phyloP scores from a whole-genome alignment of 306 rosid genomes.

The Malus domestica region ASM211411v1 NC_041802.1:30891001-30891500 shows the following conservation, averaged over 20 bases:
- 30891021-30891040: no score
- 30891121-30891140: neutral
- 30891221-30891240: neutral
- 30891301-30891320: slow-evolving; percentile 8
- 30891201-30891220: neutral
- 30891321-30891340: slow-evolving; percentile 51
- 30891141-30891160: neutral
- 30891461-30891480: slow-evolving; percentile 56
- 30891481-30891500: slow-evolving; percentile 82
- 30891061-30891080: neutral
- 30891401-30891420: slow-evolving; percentile 21
- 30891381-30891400: neutral
- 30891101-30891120: slow-evolving; percentile 10
- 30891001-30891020: rapidly evolving
- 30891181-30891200: slow-evolving; percentile 2
- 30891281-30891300: slow-evolving; percentile 9
- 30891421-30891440: slow-evolving; percentile 6
- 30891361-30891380: slow-evolving; percentile 36
- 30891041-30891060: no score
- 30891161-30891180: neutral
- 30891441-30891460: slow-evolving; percentile 4
- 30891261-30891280: slow-evolving; percentile 30
- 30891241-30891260: slow-evolving; percentile 31
- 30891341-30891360: slow-evolving; percentile 55
- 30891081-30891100: slow-evolving; percentile 8